Evolutionary conservation across 2,329 filamentous ascomycete genomes (phyloP).

Genomic region (Venturiaceae sp.): DNA sequence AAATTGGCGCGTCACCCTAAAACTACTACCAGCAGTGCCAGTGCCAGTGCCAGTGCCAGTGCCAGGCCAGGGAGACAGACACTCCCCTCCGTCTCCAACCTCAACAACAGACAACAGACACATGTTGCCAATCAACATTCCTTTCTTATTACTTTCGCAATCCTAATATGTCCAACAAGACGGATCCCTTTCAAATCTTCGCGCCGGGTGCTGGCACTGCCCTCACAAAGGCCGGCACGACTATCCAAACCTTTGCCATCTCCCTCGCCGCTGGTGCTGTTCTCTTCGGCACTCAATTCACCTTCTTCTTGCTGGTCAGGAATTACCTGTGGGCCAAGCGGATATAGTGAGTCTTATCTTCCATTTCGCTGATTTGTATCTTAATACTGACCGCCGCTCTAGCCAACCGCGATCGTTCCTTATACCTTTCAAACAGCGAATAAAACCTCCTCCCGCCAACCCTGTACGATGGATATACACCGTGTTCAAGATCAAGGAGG

Average conservation of each 20-base stretch:
- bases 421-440: conserved; percentile 17
- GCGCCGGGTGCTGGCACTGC: conserved; percentile 18
- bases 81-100: not conserved
- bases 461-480: conserved; percentile 17
- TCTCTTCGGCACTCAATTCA: conserved; percentile 17
- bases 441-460: conserved; percentile 17
- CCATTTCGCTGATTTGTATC: not conserved
- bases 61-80: no score
- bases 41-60: no score
- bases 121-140: not conserved
- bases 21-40: no score
- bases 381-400: not conserved
- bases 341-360: not conserved
- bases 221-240: conserved; percentile 17
- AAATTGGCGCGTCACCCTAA: no score
- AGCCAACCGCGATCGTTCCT: conserved; percentile 18
- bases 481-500: conserved; percentile 39
- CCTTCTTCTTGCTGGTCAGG: conserved; percentile 15
- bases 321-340: conserved; percentile 19
- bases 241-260: conserved; percentile 18
- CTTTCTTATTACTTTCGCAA: not conserved
- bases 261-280: conserved; percentile 19
- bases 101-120: not conserved
- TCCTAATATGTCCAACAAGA: not conserved
- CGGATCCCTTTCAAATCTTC: conserved; percentile 14